These are phyloP conservation scores for Phlebiopsis flavidoalba DNA, from an alignment of 768 basidiomycete genomes.

Conservation along the genomic window DNA sequence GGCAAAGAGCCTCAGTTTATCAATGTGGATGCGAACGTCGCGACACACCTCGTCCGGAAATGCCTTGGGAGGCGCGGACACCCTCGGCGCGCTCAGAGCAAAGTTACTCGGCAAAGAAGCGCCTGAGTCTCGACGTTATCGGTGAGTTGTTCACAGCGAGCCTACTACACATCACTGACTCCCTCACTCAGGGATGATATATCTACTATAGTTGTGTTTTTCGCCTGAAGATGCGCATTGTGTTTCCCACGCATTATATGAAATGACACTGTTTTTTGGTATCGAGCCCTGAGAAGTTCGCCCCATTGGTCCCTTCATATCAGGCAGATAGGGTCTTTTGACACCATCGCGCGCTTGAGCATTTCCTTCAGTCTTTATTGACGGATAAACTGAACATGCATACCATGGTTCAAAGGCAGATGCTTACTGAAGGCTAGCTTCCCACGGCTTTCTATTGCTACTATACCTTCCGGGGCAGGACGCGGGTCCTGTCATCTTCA, in stretches of 20 bases:
- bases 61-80: conserved; percentile 45
- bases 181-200: conserved; percentile 28
- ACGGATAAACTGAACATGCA: neutral
- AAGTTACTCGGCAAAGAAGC: conserved; percentile 29
- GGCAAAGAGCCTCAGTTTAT: conserved; percentile 35
- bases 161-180: neutral
- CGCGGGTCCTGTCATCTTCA: neutral
- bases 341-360: neutral
- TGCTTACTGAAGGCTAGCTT: neutral
- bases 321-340: no score
- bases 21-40: conserved; percentile 38
- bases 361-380: neutral
- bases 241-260: neutral
- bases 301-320: no score
- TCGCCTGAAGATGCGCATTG: conserved; percentile 7
- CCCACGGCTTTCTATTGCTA: neutral
- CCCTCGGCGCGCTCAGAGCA: conserved; percentile 36
- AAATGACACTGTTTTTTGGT: neutral
- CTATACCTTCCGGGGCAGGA: neutral
- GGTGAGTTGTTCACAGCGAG: conserved; percentile 24
- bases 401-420: neutral
- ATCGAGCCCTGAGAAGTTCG: no score
- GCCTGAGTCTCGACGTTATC: conserved; percentile 33
- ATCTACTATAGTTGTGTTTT: conserved; percentile 23
- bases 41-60: conserved; percentile 49